These are phyloP conservation scores for Polytrichum commune DNA, from an alignment of 225 moss, liverwort and hornwort genomes.

Conservation along the genomic window DNA sequence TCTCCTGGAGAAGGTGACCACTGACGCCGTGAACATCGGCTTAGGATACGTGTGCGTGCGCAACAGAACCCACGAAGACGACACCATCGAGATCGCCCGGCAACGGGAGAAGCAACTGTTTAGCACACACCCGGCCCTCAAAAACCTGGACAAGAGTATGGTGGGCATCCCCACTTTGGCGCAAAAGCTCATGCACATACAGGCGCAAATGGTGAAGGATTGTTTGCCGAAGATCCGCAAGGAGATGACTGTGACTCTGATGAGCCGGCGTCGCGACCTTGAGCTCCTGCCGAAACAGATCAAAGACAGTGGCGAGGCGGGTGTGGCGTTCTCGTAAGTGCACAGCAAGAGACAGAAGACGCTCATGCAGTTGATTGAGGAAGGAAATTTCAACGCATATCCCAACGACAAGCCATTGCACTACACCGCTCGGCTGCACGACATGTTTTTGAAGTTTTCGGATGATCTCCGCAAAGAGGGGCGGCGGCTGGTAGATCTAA, in stretches of 20 bases:
- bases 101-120: constrained; percentile 6
- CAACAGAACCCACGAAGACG: constrained; percentile 16
- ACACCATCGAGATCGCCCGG: constrained; percentile 22
- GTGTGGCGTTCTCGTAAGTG: background rate
- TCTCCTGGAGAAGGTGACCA: constrained; percentile 28
- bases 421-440: constrained; percentile 24
- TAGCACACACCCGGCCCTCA: constrained; percentile 20
- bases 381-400: constrained; percentile 21
- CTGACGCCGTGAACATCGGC: constrained; percentile 27
- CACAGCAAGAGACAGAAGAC: background rate
- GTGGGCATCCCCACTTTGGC: constrained; percentile 28
- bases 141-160: constrained; percentile 14
- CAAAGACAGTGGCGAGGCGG: constrained; percentile 4
- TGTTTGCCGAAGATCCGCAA: constrained; percentile 20
- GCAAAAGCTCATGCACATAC: constrained; percentile 14
- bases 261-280: constrained; percentile 12
- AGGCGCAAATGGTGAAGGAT: constrained; percentile 18
- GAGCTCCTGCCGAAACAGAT: constrained; percentile 4
- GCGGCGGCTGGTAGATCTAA: background rate
- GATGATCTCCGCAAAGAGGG: constrained; percentile 11
- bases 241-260: constrained; percentile 6
- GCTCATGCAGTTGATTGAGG: constrained; percentile 13
- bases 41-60: constrained; percentile 27
- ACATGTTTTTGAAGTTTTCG: constrained; percentile 25
- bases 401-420: constrained; percentile 9